These are phyloP conservation scores for Coemansia sp. DNA, from an alignment of 192 early-diverging fungal genomes.

Conservation along the genomic window DNA sequence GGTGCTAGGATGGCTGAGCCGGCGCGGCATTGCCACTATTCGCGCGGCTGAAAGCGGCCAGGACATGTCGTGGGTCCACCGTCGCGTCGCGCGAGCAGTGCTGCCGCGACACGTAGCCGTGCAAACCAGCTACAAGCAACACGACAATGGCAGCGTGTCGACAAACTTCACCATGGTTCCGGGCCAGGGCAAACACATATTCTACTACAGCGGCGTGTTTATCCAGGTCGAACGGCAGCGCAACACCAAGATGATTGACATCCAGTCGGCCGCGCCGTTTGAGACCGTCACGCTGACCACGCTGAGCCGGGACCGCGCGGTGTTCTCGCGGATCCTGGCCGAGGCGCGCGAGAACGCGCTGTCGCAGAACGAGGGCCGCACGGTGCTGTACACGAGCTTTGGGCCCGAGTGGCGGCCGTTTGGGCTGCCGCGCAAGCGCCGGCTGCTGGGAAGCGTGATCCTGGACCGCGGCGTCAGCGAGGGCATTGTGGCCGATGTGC, in stretches of 20 bases:
- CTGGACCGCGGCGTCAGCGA: conserved; percentile 65
- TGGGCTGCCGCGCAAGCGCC: conserved; percentile 81
- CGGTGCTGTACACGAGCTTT: conserved; percentile 91
- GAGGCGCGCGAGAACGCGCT: conserved; percentile 81
- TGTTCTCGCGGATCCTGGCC: conserved; percentile 72
- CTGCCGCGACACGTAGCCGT: conserved; percentile 74
- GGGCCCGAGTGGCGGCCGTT: conserved; percentile 97
- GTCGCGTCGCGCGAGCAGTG: conserved; percentile 50
- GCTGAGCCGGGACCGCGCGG: conserved; percentile 68
- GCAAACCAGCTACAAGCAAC: conserved; percentile 79
- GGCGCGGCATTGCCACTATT: conserved; percentile 30
- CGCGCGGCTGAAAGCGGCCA: conserved; percentile 9
- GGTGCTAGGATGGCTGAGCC: conserved; percentile 88
- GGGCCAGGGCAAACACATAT: conserved; percentile 86
- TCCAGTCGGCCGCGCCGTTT: conserved; percentile 87
- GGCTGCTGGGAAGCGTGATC: conserved; percentile 68
- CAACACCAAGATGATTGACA: conserved; percentile 84
- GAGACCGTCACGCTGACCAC: conserved; percentile 94
- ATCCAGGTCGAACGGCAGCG: conserved; percentile 78
- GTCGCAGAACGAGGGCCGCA: conserved; percentile 88
- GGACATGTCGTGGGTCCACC: conserved; percentile 49
- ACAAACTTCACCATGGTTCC: conserved; percentile 86
- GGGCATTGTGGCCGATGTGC: conserved; percentile 65
- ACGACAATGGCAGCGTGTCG: conserved; percentile 84
- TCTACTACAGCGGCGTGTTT: conserved; percentile 76